These are phyloP conservation scores for Claviceps quebecensis DNA, from an alignment of 2,329 filamentous ascomycete genomes.

Conservation along the genomic window DNA sequence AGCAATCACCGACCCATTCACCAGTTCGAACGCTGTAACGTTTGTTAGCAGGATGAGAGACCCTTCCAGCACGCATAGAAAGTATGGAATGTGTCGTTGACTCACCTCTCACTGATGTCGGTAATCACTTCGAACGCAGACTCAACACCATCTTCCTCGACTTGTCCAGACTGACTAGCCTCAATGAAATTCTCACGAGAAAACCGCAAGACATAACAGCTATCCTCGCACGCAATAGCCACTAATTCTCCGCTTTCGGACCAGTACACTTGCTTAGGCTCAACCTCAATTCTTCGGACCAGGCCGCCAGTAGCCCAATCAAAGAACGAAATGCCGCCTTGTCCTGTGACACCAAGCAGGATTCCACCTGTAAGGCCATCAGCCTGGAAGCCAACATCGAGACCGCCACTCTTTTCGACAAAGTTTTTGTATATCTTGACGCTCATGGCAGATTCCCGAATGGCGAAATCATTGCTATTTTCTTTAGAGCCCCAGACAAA, in stretches of 20 bases:
- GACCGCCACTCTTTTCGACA: slow-evolving; percentile 72
- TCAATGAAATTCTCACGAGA: slow-evolving; percentile 79
- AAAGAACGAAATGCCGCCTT: slow-evolving; percentile 89
- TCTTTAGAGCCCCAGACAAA: slow-evolving; percentile 97
- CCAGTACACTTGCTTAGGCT: slow-evolving; percentile 75
- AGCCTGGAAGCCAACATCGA: slow-evolving; percentile 91
- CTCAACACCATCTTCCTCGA: slow-evolving; percentile 86
- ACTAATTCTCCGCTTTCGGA: slow-evolving; percentile 92
- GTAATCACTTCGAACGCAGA: slow-evolving; percentile 92
- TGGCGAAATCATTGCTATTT: slow-evolving; percentile 96
- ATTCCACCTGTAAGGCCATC: slow-evolving; percentile 83
- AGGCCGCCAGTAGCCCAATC: slow-evolving; percentile 87
- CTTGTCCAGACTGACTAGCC: slow-evolving; percentile 65
- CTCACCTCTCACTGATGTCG: slow-evolving; percentile 78
- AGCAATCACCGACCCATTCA: slow-evolving; percentile 97
- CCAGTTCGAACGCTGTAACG: slow-evolving; percentile 67
- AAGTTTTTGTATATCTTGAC: slow-evolving; percentile 99
- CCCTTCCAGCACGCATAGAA: not conserved
- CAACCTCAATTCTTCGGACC: slow-evolving; percentile 80
- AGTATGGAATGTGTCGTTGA: not conserved
- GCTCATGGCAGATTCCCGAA: slow-evolving; percentile 83
- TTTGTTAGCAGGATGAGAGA: not conserved
- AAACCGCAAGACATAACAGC: slow-evolving; percentile 86
- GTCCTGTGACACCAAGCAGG: slow-evolving; percentile 84
- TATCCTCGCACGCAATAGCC: slow-evolving; percentile 83